phyloP scores from a whole-genome alignment of 192 early-diverging fungal species.

The Mortierella alpina region DNA sequence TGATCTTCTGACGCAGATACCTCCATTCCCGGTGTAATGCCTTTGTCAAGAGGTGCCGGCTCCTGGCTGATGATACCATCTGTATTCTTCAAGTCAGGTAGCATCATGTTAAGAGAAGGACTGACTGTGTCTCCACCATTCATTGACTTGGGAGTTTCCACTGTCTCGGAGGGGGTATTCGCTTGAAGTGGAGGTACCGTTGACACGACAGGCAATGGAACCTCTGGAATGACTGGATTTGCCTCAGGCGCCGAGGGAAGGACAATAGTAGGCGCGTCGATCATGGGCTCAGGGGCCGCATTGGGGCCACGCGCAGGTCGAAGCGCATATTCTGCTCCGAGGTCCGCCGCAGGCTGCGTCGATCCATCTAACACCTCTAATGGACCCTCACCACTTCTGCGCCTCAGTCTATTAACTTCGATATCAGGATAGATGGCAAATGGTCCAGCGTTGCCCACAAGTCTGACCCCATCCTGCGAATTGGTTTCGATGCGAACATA shows the following conservation, averaged over 20 bases:
- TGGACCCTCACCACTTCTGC: not conserved
- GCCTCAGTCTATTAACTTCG: not conserved
- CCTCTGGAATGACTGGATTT: too few species aligned
- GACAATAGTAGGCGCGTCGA: too few species aligned
- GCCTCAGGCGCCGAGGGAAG: too few species aligned
- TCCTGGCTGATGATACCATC: not conserved
- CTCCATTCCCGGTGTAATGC: not conserved
- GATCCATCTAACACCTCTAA: too few species aligned
- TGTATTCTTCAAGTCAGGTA: not conserved
- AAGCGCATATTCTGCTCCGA: slow-evolving; percentile 19
- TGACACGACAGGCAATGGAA: too few species aligned
- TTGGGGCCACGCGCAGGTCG: not conserved
- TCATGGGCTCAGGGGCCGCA: too few species aligned
- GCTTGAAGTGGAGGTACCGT: too few species aligned
- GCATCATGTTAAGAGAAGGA: not conserved
- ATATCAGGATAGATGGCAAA: slow-evolving; percentile 19
- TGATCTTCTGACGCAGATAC: not conserved
- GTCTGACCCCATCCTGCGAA: slow-evolving; percentile 16
- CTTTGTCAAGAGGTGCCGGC: slow-evolving; percentile 10
- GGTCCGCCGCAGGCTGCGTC: not conserved
- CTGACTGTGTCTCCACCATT: too few species aligned
- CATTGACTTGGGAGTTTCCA: too few species aligned
- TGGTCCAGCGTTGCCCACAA: slow-evolving; percentile 37
- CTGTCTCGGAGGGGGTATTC: too few species aligned
- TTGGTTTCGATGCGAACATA: slow-evolving; percentile 36